Percentiles rank a stretch among this genome's conserved stretches.
Conservation (phyloP, 768 basidiomycete species). For the Trametes elegans region DNA sequence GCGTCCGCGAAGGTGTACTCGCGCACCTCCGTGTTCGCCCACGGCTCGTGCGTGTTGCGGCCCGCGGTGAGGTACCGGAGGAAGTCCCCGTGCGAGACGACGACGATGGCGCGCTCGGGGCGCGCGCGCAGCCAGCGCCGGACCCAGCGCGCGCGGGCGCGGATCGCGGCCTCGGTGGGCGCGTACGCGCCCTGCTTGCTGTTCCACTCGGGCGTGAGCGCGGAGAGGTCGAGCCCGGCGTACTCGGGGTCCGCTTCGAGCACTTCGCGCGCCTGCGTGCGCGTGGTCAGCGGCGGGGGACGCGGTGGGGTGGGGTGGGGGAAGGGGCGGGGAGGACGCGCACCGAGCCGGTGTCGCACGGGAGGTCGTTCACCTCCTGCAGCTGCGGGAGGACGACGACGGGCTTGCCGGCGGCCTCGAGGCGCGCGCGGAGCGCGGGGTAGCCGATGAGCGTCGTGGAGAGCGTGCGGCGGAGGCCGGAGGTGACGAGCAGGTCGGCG, state of each 20-base stretch:
- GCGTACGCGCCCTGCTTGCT: slow-evolving; percentile 29
- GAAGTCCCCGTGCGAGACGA: slow-evolving; percentile 29
- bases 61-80: slow-evolving; percentile 28
- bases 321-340: background rate
- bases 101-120: slow-evolving; percentile 27
- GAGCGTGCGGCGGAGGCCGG: slow-evolving; percentile 26
- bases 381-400: slow-evolving; percentile 27
- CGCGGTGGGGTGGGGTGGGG: background rate
- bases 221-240: slow-evolving; percentile 28
- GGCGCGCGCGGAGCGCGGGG: slow-evolving; percentile 21
- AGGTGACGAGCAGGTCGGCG: slow-evolving; percentile 28
- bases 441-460: slow-evolving; percentile 29
- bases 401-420: slow-evolving; percentile 26
- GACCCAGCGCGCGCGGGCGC: slow-evolving; percentile 28
- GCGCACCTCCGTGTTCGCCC: slow-evolving; percentile 30
- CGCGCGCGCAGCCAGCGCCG: slow-evolving; percentile 29
- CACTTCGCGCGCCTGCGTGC: slow-evolving; percentile 22
- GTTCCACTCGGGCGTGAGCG: slow-evolving; percentile 29
- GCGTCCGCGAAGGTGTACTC: slow-evolving; percentile 27
- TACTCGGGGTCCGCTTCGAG: slow-evolving; percentile 30
- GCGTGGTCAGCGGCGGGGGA: background rate
- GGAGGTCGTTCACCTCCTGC: slow-evolving; percentile 30
- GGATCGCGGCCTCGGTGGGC: slow-evolving; percentile 14
- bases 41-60: slow-evolving; percentile 22
- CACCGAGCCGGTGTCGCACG: slow-evolving; percentile 30